Base-by-base conservation (phyloP, 805 yeast genomes). In the Scheffersomyces amazonensis region DNA sequence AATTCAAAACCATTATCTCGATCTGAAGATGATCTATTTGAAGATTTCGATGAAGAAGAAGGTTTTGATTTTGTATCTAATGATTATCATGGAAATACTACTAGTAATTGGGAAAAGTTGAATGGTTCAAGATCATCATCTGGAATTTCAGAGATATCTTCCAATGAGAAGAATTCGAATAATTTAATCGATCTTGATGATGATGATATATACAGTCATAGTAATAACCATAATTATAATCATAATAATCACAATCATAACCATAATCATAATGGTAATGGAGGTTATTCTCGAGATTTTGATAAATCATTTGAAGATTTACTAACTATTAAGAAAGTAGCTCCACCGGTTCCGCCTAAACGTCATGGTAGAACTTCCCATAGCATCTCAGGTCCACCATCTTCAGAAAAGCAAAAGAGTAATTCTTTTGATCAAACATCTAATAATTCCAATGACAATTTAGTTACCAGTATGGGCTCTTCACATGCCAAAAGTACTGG, bases 11-110 rank as follows among this genome's bases (percentile, higher is more conserved):
- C 17, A 44, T 2, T 13, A 15, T 4, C 30, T 3, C n/a, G 12
- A 13, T 27, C 30, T 4, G 55, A 53, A 10, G 52, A 52, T 22
- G 56, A 53, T 16, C 42, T 55, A 30, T 69, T 69, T 42, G 57
- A 54, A 21, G 73, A 67, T 42, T 67, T 67, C 31, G 73, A 68
- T 47, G 73, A 69, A 43, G 66, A 58, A 5, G 19, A 19, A 9
- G 30, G 16, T 5, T 36, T 16, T 31, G 39, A 31, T 23, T 30
- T 21, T 16, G 13, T 28, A 16, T 34, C 22, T 19, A 33, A 25
- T 24, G 42, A 32, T 22, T 25, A 37, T 16, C 24, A 29, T 23
- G 35, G 27, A 13, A 32, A 33, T 21, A 35, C 34, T 9, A 31
- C 31, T 17, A 34, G 32, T 4, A 16, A 25, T 16, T 31, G 25